Evolutionary conservation across 768 basidiomycete species (phyloP).

Genomic region (Gloeophyllum trabeum): DNA sequence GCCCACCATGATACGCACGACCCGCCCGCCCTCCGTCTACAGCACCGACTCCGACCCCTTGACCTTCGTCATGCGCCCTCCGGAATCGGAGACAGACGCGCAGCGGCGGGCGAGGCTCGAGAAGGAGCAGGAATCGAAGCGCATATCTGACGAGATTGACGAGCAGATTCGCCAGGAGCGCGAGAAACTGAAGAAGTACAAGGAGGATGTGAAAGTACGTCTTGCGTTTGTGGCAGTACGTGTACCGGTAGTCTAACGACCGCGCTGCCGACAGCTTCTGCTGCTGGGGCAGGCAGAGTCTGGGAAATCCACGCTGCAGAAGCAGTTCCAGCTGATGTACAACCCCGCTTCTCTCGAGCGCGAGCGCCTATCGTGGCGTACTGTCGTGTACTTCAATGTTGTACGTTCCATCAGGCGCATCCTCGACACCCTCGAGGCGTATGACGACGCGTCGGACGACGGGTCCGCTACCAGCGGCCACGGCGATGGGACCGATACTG

Average conservation of each 20-base stretch:
- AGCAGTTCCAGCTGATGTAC: slow-evolving; percentile 78
- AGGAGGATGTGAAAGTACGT: slow-evolving; percentile 64
- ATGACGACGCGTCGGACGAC: slow-evolving; percentile 22
- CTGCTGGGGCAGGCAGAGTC: slow-evolving; percentile 73
- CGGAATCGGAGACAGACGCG: slow-evolving; percentile 49
- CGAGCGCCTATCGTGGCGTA: slow-evolving; percentile 67
- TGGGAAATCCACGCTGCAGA: slow-evolving; percentile 68
- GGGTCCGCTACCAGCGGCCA: background rate
- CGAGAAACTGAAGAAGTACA: slow-evolving; percentile 50
- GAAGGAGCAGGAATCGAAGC: slow-evolving; percentile 63
- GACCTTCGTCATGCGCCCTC: slow-evolving; percentile 51
- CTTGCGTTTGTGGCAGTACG: slow-evolving; percentile 12
- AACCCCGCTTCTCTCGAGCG: slow-evolving; percentile 57
- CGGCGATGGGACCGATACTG: background rate
- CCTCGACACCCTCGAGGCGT: slow-evolving; percentile 17
- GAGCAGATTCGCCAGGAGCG: slow-evolving; percentile 65
- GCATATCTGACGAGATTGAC: slow-evolving; percentile 72
- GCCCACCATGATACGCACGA: slow-evolving; percentile 24
- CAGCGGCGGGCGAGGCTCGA: slow-evolving; percentile 53
- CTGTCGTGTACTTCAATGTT: slow-evolving; percentile 76
- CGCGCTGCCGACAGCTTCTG: slow-evolving; percentile 34
- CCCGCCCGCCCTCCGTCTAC: slow-evolving; percentile 63
- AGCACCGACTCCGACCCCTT: slow-evolving; percentile 51
- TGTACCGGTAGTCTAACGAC: slow-evolving; percentile 2
- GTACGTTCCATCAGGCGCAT: slow-evolving; percentile 27